Conservation (phyloP, 345 rosid genomes). For the Murraya koenigii region DNA sequence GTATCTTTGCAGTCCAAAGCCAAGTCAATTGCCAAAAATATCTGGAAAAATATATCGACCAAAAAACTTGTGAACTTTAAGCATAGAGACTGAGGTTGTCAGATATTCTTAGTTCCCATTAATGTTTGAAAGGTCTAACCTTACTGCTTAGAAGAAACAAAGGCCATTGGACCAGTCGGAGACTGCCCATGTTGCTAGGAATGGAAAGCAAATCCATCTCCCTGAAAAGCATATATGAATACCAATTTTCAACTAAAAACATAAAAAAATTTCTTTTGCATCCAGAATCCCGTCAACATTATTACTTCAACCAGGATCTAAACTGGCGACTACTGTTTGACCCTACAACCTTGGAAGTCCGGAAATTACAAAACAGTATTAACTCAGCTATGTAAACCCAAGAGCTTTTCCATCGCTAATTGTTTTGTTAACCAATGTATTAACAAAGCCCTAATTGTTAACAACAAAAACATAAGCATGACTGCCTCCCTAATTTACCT, state of each 20-base stretch:
- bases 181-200: constrained; percentile 93
- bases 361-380: not conserved
- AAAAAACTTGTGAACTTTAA: constrained; percentile 13
- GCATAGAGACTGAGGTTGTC: not conserved
- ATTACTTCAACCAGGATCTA: no score
- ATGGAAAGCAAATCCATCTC: constrained; percentile 94
- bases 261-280: not conserved
- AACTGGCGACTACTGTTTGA: no score
- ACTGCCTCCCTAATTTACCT: constrained; percentile 42
- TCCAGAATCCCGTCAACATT: not conserved
- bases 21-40: constrained; percentile 88
- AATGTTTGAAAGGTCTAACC: constrained; percentile 43
- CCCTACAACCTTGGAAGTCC: no score
- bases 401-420: not conserved
- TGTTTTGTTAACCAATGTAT: not conserved
- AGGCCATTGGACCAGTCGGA: constrained; percentile 96
- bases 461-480: constrained; percentile 6
- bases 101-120: not conserved
- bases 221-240: constrained; percentile 35
- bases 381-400: not conserved
- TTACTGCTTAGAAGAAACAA: constrained; percentile 97
- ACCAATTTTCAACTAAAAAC: not conserved
- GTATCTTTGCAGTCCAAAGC: constrained; percentile 89
- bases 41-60: constrained; percentile 44
- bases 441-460: not conserved